phyloP scores from a whole-genome alignment of 768 basidiomycete species.

The Russula ochroleuca region DNA sequence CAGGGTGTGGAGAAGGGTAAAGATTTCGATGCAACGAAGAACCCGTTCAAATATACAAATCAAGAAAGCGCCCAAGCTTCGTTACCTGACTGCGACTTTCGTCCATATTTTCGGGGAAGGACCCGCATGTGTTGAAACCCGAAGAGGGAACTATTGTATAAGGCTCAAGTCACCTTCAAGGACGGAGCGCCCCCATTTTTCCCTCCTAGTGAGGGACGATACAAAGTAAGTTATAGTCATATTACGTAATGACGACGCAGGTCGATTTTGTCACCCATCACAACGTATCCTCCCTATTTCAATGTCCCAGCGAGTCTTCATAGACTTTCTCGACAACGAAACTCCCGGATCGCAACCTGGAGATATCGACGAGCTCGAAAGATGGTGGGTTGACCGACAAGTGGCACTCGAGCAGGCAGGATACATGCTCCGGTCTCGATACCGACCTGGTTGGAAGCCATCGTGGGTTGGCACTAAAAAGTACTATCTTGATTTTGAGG shows the following conservation, averaged over 20 bases:
- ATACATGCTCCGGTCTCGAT: constrained; percentile 20
- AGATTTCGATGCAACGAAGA: too few relatives aligned
- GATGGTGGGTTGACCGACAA: constrained; percentile 3
- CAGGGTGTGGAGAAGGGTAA: background rate
- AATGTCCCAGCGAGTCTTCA: background rate
- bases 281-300: background rate
- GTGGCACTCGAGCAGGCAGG: background rate
- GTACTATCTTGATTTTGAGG: background rate
- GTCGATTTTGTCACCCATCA: too few relatives aligned
- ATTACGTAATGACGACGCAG: background rate
- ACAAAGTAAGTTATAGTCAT: too few relatives aligned
- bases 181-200: background rate
- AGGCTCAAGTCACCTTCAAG: background rate
- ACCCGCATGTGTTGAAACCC: background rate
- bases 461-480: constrained; percentile 6
- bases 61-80: background rate
- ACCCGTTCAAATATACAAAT: background rate
- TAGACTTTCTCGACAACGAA: background rate
- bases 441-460: constrained; percentile 13
- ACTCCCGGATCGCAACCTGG: background rate
- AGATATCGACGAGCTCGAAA: background rate
- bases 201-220: background rate
- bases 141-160: background rate
- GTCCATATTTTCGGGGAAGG: too few relatives aligned
- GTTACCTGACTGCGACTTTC: too few relatives aligned